Percentiles rank a stretch among this genome's conserved stretches.
Conservation (phyloP, 176 grass and related monocot species). For the Aechmea fasciata region DNA sequence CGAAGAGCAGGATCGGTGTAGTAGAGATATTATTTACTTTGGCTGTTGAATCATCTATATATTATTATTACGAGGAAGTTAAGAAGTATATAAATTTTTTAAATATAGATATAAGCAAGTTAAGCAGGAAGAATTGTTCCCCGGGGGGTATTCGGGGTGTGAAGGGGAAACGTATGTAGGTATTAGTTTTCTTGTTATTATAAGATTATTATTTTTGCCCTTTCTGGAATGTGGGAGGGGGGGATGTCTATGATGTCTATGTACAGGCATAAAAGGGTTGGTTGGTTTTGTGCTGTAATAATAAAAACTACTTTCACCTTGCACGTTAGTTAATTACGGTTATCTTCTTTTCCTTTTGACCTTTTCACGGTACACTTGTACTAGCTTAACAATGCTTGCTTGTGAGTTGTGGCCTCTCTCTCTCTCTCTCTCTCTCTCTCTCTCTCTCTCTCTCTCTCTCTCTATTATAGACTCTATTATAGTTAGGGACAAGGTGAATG, state of each 20-base stretch:
- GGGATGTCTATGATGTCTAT: slow-evolving; percentile 11
- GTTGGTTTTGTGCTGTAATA: slow-evolving; percentile 27
- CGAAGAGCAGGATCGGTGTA: slow-evolving; percentile 51
- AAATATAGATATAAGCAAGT: slow-evolving; percentile 41
- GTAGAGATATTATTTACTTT: slow-evolving; percentile 25
- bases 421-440: too few species aligned
- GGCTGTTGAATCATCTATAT: slow-evolving; percentile 21
- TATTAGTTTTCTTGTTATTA: slow-evolving; percentile 53
- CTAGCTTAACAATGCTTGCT: too few species aligned
- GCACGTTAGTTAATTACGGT: too few species aligned
- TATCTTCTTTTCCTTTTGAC: too few species aligned
- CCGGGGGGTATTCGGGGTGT: slow-evolving; percentile 21
- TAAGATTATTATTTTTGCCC: slow-evolving; percentile 42
- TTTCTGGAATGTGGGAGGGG: slow-evolving; percentile 27
- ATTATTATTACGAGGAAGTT: slow-evolving; percentile 22
- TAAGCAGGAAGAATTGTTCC: slow-evolving; percentile 23
- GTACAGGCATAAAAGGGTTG: slow-evolving; percentile 31
- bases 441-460: too few species aligned
- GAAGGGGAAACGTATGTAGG: slow-evolving; percentile 14
- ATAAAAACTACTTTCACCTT: neutral
- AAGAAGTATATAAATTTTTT: slow-evolving; percentile 24
- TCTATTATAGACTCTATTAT: too few species aligned
- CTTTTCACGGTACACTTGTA: too few species aligned
- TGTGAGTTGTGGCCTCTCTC: too few species aligned
- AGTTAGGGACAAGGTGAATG: too few species aligned